A percentile compares a stretch with the other conserved stretches of the same genome.
These are phyloP conservation scores for Rubus parviflorus DNA, from an alignment of 306 rosid species.

Conservation along the genomic window DNA sequence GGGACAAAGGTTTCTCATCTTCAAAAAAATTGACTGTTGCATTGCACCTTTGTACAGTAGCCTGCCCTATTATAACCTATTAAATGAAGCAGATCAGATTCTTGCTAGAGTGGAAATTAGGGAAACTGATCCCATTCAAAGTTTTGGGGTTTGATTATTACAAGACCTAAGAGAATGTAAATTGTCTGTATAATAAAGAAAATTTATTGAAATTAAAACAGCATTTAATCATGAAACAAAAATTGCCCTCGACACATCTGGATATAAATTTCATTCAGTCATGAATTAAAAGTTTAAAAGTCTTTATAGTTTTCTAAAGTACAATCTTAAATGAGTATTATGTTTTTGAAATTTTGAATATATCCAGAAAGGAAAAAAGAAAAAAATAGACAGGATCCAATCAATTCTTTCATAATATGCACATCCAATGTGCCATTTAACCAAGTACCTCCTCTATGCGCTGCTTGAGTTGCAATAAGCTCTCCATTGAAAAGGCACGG, in stretches of 20 bases:
- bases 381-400: neutral
- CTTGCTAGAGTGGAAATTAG: neutral
- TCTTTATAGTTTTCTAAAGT: too few species aligned
- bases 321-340: too few species aligned
- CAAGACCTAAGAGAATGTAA: neutral
- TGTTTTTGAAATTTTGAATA: neutral
- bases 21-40: conserved; percentile 61
- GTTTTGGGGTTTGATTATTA: neutral
- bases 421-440: conserved; percentile 8
- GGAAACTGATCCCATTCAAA: neutral
- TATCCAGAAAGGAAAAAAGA: neutral
- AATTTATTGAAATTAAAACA: neutral
- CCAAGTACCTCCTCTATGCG: conserved; percentile 68
- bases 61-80: conserved; percentile 80
- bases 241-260: neutral
- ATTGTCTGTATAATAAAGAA: neutral
- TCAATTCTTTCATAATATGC: neutral
- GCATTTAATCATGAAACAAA: neutral
- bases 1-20: conserved; percentile 40
- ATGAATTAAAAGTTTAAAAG: too few species aligned
- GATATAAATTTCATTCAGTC: neutral
- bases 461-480: conserved; percentile 47
- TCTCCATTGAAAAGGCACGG: conserved; percentile 60
- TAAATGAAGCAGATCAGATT: conserved; percentile 17
- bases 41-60: conserved; percentile 85